Evolutionary conservation across 2,329 filamentous ascomycete species (phyloP).

Genomic region (Pyrenochaeta sp.): DNA sequence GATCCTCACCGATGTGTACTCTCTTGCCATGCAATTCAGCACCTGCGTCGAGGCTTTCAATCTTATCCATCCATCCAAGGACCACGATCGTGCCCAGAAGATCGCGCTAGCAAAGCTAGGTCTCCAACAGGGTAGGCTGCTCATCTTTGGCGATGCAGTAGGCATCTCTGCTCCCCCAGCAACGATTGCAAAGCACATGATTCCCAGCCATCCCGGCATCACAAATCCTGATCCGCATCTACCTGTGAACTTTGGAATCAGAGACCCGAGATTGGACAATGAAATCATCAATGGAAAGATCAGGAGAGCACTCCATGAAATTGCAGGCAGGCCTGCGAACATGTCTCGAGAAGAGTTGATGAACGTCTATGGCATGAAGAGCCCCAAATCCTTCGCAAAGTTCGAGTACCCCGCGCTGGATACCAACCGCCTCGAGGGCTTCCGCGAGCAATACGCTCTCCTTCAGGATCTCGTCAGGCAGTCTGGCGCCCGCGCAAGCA

Average conservation of each 20-base stretch:
- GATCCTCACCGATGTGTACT: slow-evolving; percentile 51
- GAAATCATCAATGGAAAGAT: slow-evolving; percentile 48
- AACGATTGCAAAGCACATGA: slow-evolving; percentile 54
- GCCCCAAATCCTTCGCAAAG: slow-evolving; percentile 51
- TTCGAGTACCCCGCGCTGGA: slow-evolving; percentile 54
- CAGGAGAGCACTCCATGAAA: slow-evolving; percentile 53
- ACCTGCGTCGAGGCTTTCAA: slow-evolving; percentile 59
- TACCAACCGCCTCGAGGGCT: slow-evolving; percentile 54
- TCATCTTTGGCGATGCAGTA: slow-evolving; percentile 59
- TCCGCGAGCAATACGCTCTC: slow-evolving; percentile 55
- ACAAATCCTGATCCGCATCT: slow-evolving; percentile 56
- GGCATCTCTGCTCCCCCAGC: slow-evolving; percentile 56
- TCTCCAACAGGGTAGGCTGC: slow-evolving; percentile 57
- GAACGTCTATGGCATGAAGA: slow-evolving; percentile 56
- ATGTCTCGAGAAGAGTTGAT: slow-evolving; percentile 54
- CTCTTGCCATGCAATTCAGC: slow-evolving; percentile 57
- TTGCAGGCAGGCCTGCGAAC: slow-evolving; percentile 54
- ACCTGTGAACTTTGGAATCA: slow-evolving; percentile 55
- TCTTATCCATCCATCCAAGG: slow-evolving; percentile 54
- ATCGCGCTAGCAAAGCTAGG: slow-evolving; percentile 55
- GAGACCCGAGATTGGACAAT: slow-evolving; percentile 55
- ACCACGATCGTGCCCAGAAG: slow-evolving; percentile 55
- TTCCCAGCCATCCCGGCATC: slow-evolving; percentile 54
- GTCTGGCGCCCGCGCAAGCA: slow-evolving; percentile 42
- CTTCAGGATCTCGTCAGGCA: slow-evolving; percentile 50